A percentile compares a stretch with the other conserved stretches of the same genome.
Conservation (phyloP, 768 basidiomycete species). For the Lactarius quietus region DNA sequence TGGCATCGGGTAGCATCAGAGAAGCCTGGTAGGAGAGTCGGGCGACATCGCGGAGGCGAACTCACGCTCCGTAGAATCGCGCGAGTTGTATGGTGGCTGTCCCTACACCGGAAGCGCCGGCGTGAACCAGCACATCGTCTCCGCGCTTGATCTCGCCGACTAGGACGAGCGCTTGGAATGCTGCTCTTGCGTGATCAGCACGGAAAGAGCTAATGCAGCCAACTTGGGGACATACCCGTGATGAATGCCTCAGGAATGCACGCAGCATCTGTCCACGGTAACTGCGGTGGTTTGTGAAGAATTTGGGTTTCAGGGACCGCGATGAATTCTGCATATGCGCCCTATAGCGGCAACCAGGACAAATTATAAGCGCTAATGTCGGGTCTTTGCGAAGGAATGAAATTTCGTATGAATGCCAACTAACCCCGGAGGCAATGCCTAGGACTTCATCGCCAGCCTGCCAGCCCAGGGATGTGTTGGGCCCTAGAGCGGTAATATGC, state of each 20-base stretch:
- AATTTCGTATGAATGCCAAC: conserved; percentile 29
- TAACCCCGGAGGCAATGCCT: conserved; percentile 76
- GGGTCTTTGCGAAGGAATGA: neutral
- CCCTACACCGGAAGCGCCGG: conserved; percentile 89
- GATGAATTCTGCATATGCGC: conserved; percentile 89
- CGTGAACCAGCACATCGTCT: conserved; percentile 82
- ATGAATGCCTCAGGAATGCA: conserved; percentile 86
- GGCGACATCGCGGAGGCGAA: conserved; percentile 24
- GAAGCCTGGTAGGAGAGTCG: conserved; percentile 10
- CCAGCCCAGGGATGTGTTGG: conserved; percentile 34
- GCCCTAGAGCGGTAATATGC: conserved; percentile 40
- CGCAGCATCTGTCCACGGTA: conserved; percentile 84
- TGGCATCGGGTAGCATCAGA: conserved; percentile 29
- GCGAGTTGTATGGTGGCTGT: conserved; percentile 87
- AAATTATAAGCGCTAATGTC: neutral
- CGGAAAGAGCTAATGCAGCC: neutral
- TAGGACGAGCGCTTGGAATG: conserved; percentile 61
- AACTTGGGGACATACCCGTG: conserved; percentile 51
- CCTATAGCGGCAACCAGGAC: conserved; percentile 41
- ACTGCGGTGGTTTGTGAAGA: conserved; percentile 64
- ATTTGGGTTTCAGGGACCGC: conserved; percentile 61
- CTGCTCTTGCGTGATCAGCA: conserved; percentile 31
- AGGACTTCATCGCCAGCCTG: conserved; percentile 79
- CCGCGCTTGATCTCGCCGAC: conserved; percentile 65
- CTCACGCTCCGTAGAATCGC: conserved; percentile 68